Evolutionary conservation across 2,329 filamentous ascomycete genomes (phyloP).

Genomic region (Fusarium oxysporum): DNA sequence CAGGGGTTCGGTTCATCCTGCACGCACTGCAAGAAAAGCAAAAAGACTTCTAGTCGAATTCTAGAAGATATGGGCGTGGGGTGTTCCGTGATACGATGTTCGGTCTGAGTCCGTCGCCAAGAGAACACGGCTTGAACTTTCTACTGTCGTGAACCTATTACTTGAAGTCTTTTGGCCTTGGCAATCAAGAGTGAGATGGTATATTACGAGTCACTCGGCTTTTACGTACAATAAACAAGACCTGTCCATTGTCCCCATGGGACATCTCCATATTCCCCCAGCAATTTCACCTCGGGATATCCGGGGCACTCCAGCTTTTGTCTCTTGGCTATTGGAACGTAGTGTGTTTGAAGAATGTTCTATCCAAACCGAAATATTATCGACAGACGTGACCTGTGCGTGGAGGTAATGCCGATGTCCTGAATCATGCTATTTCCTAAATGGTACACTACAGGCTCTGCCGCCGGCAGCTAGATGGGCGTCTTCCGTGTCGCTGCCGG

Average conservation of each 20-base stretch:
- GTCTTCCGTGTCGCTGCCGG: constrained; percentile 13
- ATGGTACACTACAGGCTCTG: background rate
- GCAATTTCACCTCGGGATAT: constrained; percentile 16
- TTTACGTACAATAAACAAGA: constrained; percentile 43
- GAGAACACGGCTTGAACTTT: background rate
- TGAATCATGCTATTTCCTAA: constrained; percentile 7
- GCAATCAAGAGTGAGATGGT: background rate
- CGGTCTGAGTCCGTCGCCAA: constrained; percentile 25
- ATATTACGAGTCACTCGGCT: constrained; percentile 15
- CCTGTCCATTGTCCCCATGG: constrained; percentile 35
- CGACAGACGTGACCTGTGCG: constrained; percentile 26
- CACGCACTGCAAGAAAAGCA: background rate
- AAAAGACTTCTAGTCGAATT: constrained; percentile 38
- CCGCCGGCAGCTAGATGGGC: constrained; percentile 8
- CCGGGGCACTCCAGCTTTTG: constrained; percentile 39
- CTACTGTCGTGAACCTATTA: background rate
- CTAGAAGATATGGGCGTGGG: constrained; percentile 36
- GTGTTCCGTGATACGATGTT: constrained; percentile 13
- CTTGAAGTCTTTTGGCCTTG: background rate
- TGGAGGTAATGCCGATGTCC: constrained; percentile 20
- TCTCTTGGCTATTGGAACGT: constrained; percentile 13
- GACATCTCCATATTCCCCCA: constrained; percentile 36
- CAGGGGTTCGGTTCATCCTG: constrained; percentile 2
- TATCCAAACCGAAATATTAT: constrained; percentile 4
- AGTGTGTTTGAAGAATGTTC: background rate